These are phyloP conservation scores for Amaranthus cruentus DNA, from an alignment of 148 eudicot genomes.

Conservation along the genomic window DNA sequence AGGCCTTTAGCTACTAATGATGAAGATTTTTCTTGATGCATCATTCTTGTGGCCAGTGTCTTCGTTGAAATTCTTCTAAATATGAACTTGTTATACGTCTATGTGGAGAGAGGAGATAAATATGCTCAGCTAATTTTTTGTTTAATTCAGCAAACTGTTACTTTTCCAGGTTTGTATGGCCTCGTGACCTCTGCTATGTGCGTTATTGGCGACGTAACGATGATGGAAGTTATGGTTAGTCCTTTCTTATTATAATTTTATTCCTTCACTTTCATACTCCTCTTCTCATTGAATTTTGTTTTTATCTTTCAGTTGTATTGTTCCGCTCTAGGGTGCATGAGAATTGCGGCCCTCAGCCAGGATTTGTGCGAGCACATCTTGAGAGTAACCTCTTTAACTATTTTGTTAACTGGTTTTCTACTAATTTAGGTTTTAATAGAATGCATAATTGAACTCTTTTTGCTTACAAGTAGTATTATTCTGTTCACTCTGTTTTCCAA, in stretches of 20 bases:
- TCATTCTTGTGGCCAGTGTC: not conserved
- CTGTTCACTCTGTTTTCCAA: conserved; percentile 2
- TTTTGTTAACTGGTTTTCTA: conserved; percentile 19
- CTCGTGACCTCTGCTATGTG: conserved; percentile 97
- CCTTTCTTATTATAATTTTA: not conserved
- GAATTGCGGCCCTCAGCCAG: conserved; percentile 93
- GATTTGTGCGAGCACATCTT: conserved; percentile 94
- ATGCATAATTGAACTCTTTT: not conserved
- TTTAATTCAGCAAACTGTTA: not conserved
- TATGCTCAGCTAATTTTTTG: not conserved
- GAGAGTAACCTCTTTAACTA: conserved; percentile 60
- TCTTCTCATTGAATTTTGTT: conserved; percentile 12
- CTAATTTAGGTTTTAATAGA: not conserved
- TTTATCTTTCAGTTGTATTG: conserved; percentile 72
- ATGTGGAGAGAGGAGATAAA: not conserved
- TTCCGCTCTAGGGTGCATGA: conserved; percentile 95
- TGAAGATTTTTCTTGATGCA: not conserved
- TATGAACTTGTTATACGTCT: not conserved
- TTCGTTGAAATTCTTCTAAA: not conserved
- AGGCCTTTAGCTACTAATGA: not conserved
- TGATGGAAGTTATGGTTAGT: conserved; percentile 95
- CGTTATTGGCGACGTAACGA: conserved; percentile 99
- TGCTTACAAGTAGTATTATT: not conserved
- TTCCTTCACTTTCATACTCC: conserved; percentile 7
- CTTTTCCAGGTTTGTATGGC: conserved; percentile 84